Percentiles rank a stretch among this genome's conserved stretches.
Evolutionary conservation across 2,329 filamentous ascomycete genomes (phyloP).

Genomic region (Colletotrichum endophyticum): DNA sequence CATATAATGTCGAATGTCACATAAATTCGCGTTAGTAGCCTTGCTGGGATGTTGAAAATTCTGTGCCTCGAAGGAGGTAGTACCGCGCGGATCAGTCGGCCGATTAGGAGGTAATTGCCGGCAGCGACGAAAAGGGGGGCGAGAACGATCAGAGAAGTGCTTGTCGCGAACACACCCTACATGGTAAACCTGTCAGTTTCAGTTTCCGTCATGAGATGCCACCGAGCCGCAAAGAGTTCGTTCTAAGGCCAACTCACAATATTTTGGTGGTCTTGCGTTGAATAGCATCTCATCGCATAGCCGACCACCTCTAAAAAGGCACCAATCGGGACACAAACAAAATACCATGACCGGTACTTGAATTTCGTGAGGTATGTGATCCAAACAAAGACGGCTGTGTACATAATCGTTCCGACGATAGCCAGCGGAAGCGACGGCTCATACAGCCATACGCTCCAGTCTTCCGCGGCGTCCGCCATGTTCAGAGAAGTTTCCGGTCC

Average conservation of each 20-base stretch:
- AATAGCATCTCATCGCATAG: conserved; percentile 43
- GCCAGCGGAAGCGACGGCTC: conserved; percentile 46
- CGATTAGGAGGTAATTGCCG: conserved; percentile 56
- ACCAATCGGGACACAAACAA: conserved; percentile 46
- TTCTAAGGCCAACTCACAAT: conserved; percentile 27
- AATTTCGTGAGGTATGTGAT: conserved; percentile 46
- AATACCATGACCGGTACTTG: conserved; percentile 46
- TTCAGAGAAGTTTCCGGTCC: not conserved
- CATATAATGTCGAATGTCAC: conserved; percentile 49
- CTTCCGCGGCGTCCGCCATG: not conserved
- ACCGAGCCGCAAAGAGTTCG: too few relatives aligned
- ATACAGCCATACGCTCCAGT: conserved; percentile 44
- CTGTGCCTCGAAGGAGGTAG: conserved; percentile 35
- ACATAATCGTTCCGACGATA: conserved; percentile 45
- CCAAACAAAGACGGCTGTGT: conserved; percentile 39
- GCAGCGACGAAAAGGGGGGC: conserved; percentile 54
- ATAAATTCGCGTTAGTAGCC: conserved; percentile 49
- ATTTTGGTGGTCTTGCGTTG: conserved; percentile 34
- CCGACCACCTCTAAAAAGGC: conserved; percentile 45
- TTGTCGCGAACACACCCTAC: conserved; percentile 41
- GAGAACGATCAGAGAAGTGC: conserved; percentile 47
- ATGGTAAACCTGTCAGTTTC: not conserved
- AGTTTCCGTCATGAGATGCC: not conserved
- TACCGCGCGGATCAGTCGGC: conserved; percentile 45
- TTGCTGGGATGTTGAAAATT: conserved; percentile 39